Percentiles rank a stretch among this genome's conserved stretches.
Evolutionary conservation across 805 yeast genomes (phyloP).

Genomic region (Cyberlindnera maritima): DNA sequence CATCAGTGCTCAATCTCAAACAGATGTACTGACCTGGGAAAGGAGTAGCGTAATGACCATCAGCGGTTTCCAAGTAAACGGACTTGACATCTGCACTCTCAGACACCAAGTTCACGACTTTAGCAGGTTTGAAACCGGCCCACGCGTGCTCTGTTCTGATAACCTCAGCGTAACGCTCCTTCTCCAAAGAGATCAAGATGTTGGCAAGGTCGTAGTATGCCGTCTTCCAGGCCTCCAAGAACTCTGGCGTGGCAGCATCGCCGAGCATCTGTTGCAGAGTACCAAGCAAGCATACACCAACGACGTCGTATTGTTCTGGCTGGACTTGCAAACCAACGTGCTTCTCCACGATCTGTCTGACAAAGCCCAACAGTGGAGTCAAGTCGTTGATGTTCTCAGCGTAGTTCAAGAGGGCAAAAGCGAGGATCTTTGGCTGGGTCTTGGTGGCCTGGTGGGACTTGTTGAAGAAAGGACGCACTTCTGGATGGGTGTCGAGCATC

Average conservation of each 20-base stretch:
- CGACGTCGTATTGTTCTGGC: conserved; percentile 66
- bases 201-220: conserved; percentile 67
- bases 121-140: conserved; percentile 57
- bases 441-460: conserved; percentile 51
- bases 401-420: conserved; percentile 57
- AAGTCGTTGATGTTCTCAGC: conserved; percentile 63
- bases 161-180: conserved; percentile 38
- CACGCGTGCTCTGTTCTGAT: conserved; percentile 39
- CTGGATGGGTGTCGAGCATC: conserved; percentile 53
- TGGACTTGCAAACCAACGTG: conserved; percentile 62
- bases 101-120: conserved; percentile 36
- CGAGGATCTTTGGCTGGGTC: conserved; percentile 62
- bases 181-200: conserved; percentile 55
- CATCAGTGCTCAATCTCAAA: conserved; percentile 29
- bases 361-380: conserved; percentile 49
- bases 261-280: conserved; percentile 58
- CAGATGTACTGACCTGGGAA: conserved; percentile 41
- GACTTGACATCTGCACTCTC: conserved; percentile 51
- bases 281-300: conserved; percentile 53
- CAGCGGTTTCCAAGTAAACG: conserved; percentile 46
- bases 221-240: conserved; percentile 59
- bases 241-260: conserved; percentile 53
- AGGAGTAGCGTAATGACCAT: conserved; percentile 35
- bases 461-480: conserved; percentile 60
- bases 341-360: conserved; percentile 58